Base-by-base conservation (phyloP, 1,139 yeast genomes). In the Lodderomyces oxycetoniae region DNA sequence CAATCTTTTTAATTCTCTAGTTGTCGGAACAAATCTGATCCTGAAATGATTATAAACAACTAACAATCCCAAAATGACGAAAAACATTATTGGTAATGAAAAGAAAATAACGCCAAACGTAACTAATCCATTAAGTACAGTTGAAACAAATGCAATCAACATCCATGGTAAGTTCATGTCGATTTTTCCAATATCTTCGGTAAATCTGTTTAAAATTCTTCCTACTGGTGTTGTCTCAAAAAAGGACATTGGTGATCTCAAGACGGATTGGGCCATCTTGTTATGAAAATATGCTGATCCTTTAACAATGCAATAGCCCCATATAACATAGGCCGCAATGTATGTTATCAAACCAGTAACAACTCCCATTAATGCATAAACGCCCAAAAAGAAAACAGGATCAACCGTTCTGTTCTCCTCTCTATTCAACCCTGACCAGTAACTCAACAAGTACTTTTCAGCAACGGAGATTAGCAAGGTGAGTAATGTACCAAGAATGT, bases 141-240 rank as follows among this genome's bases (percentile, higher is more conserved):
- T 52, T 6, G 52, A 48, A 9, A 48, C 49, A 32, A 61, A 50
- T 15, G 46, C 48, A 22, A 57, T 50, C 21, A 59, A 45, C 11
- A 50, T 42, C 67, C 67, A 63, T 31, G 62, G 53, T 11, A 63
- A 45, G 25, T 54, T 55, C 35, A 47, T 49, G 42, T 64, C 72
- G 34, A 65, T 51, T 8, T 50, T 51, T 19, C 53, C 52, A 22
- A 64, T 59, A 41, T 66, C 68, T 31, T 63, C 64, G 4, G 69
- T 52, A 40, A 62, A 64, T 41, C 71, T 53, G 40, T 63, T 63
- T 50, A 62, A 55, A 30, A 64, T 60, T 41, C 69, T 45, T 1
- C 68, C 71, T 19, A 59, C 49, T n/a, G 71, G 71, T 0, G 70
- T 64, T 10, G 71, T 64, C 39, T 65, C 71, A 40, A 64, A 65